Evolutionary conservation across 1,139 yeast genomes (phyloP), one percentile per base, ranked within the genome.

Genomic region (Keqinozyma sinolaborantium): DNA sequence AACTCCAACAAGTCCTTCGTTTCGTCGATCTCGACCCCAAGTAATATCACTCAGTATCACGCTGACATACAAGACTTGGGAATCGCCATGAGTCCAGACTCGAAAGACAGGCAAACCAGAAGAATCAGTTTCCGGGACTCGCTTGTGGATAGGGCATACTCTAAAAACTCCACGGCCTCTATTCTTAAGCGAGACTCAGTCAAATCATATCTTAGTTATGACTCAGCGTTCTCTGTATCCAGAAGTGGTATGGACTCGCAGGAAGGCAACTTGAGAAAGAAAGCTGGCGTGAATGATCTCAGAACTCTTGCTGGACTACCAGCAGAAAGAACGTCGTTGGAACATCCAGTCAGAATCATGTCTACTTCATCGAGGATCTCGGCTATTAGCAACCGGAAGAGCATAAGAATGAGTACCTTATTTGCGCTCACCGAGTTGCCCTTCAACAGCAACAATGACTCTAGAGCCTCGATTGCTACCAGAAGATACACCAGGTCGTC

Each of bases 181-280:
- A 41, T 47, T 1, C 47, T 57, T 34, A 56, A 45, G 35, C 45
- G 66, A 33, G 65, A 65, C 27, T 72, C 79, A 1, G 44, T 52
- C 2, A 70, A 67, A 41, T 75, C 81, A 2, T 76, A 76, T 41
- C 39, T 75, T 26, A 73, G 78, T 38, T 76, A 76, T 40, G 81
- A 76, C 46, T 73, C 80, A 1, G 78, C 73, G 3, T 60, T 71
- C 32, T 73, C 79, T 1, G 45, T 56, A 9, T 53, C 64, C 5
- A 53, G 59, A 30, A 54, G 48, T 2, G 53, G 64, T 1, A 35
- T 41, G 11, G 38, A 36, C 14, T 27, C 31, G 12, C 53, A 44
- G 11, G 34, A 36, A 9, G 34, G 31, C 18, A 49, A 44, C 3
- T 53, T 64, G 33, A 54, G 57, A 35, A 69, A 64, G 48, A 68